Evolutionary conservation across 2,329 filamentous ascomycete genomes (phyloP), one percentile per base, ranked within the genome.

Genomic region (Magnaporthiopsis incrustans): DNA sequence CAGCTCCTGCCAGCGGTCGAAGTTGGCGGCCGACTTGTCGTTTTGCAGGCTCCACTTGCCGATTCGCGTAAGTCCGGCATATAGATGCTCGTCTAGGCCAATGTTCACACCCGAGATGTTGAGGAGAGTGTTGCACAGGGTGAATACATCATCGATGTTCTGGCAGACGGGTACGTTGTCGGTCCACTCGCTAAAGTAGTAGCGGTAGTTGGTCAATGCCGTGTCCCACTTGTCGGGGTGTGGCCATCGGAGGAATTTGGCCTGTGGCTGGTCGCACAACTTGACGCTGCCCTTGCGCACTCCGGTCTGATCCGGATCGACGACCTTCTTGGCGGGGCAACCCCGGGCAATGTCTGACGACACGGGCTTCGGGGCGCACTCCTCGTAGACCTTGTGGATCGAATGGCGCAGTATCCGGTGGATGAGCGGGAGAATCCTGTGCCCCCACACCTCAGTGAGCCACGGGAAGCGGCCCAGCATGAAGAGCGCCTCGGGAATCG

Each of bases 121-220:
- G 59, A 97, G 79, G 27, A 99, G 83, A 1, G 92, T 93, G 65
- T 87, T 85, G 74, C 92, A 96, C 0, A 97, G 84, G 2, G 89
- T 87, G 74, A 98, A 95, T 18, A 99, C 83, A 72, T 99, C 95
- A 67, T 97, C 92, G 7, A 97, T 86, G 1, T 82, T 90, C 73
- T 96, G 93, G 72, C 95, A 99, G 26, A 97, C 79, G 0, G 95
- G 96, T 59, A 99, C 83, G 67, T 95, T 96, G 75, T 98, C 94
- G 2, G 88, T 83, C 95, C 95, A 99, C 69, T 98, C 95, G 65
- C 97, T 92, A 88, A 95, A 97, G 75, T 99, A 99, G 73, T 96
- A 98, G 44, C 90, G 86, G 74, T 97, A 98, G 63, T 90, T 85
- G n/a, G 44, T 10, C 44, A 53, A 25, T 25, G 44, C 18, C 22